Evolutionary conservation across 2,329 filamentous ascomycete species (phyloP).

Genomic region (Dactylellina parvicollis): DNA sequence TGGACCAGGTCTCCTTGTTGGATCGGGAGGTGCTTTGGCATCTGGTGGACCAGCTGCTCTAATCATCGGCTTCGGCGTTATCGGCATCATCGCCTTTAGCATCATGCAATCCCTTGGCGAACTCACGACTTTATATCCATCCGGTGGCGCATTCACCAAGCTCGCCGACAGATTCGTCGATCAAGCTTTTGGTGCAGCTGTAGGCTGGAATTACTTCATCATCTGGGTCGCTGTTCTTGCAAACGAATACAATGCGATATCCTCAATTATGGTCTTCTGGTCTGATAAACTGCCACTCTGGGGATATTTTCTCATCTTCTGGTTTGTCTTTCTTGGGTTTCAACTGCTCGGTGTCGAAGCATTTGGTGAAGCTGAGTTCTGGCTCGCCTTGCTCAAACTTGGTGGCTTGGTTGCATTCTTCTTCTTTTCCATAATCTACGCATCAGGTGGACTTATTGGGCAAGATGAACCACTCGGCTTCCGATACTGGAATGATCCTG

Average conservation of each 20-base stretch:
- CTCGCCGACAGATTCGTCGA: slow-evolving; percentile 81
- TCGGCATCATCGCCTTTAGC: slow-evolving; percentile 73
- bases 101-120: slow-evolving; percentile 67
- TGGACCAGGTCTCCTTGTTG: slow-evolving; percentile 77
- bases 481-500: slow-evolving; percentile 74
- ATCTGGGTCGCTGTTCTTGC: slow-evolving; percentile 78
- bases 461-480: slow-evolving; percentile 71
- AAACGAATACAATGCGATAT: slow-evolving; percentile 76
- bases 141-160: slow-evolving; percentile 78
- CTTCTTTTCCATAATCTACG: slow-evolving; percentile 79
- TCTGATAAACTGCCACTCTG: slow-evolving; percentile 68
- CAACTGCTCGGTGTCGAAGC: slow-evolving; percentile 78
- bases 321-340: slow-evolving; percentile 73
- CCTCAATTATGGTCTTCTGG: slow-evolving; percentile 82
- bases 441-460: slow-evolving; percentile 74
- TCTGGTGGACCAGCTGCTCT: slow-evolving; percentile 76
- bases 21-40: slow-evolving; percentile 74
- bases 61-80: slow-evolving; percentile 77
- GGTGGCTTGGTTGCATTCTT: slow-evolving; percentile 78
- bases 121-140: slow-evolving; percentile 80
- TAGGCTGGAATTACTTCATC: slow-evolving; percentile 88
- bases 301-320: slow-evolving; percentile 78
- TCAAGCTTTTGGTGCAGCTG: slow-evolving; percentile 76
- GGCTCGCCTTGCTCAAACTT: slow-evolving; percentile 80
- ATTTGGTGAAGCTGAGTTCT: slow-evolving; percentile 82